Conservation (phyloP, 495 filamentous ascomycete species). For the Delitschia confertaspora region DNA sequence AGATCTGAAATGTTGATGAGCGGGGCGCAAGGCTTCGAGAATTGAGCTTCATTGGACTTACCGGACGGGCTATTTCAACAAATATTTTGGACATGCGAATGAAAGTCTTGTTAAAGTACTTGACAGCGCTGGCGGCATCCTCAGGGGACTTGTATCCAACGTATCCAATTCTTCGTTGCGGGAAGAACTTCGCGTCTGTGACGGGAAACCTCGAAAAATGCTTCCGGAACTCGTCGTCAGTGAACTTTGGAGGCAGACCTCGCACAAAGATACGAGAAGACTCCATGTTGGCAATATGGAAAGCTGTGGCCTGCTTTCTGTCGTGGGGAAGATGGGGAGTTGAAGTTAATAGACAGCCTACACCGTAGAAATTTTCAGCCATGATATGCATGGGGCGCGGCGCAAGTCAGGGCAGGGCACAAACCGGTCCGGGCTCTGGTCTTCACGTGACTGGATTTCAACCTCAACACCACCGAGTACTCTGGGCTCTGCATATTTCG, state of each 20-base stretch:
- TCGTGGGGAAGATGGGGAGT: too few species aligned
- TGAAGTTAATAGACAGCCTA: too few species aligned
- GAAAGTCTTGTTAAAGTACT: constrained; percentile 90
- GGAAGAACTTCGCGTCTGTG: constrained; percentile 85
- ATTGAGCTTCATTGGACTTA: constrained; percentile 32
- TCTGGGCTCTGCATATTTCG: too few species aligned
- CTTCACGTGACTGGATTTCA: too few species aligned
- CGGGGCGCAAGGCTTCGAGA: not conserved
- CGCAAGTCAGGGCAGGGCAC: too few species aligned
- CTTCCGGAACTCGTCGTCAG: constrained; percentile 70
- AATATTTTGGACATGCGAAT: constrained; percentile 92
- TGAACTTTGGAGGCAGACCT: constrained; percentile 64
- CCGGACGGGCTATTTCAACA: constrained; percentile 84
- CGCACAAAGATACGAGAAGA: constrained; percentile 89
- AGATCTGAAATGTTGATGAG: constrained; percentile 7
- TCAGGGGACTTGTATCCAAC: constrained; percentile 82
- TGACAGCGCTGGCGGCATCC: constrained; percentile 70
- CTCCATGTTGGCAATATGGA: constrained; percentile 37
- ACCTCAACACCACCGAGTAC: too few species aligned
- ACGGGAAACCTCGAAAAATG: constrained; percentile 74
- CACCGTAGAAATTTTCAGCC: too few species aligned
- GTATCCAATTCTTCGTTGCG: constrained; percentile 85
- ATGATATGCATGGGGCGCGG: too few species aligned
- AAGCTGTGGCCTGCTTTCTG: constrained; percentile 7
- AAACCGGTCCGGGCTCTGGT: too few species aligned